These are phyloP conservation scores for Ophiocordyceps camponoti-floridani DNA, from an alignment of 2,329 filamentous ascomycete genomes.

Conservation along the genomic window DNA sequence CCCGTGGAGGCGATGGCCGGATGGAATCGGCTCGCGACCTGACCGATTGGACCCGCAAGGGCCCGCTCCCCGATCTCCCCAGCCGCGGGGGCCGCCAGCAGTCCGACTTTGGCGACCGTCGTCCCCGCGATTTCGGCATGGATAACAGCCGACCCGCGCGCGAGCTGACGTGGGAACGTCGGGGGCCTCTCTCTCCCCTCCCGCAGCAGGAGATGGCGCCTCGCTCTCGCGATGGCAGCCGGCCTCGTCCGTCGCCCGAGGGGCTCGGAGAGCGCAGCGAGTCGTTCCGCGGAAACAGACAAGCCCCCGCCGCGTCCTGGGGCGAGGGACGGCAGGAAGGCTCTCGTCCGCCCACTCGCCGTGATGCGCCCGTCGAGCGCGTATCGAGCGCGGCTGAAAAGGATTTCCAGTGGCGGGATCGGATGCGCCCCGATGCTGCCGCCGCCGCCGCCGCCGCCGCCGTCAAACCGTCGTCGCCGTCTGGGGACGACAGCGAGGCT, in stretches of 20 bases:
- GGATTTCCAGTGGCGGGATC: slow-evolving; percentile 82
- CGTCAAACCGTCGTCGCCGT: slow-evolving; percentile 39
- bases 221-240: slow-evolving; percentile 36
- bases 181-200: slow-evolving; percentile 68
- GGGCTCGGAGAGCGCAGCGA: slow-evolving; percentile 40
- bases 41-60: slow-evolving; percentile 83
- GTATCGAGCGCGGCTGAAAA: slow-evolving; percentile 75
- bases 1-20: slow-evolving; percentile 56
- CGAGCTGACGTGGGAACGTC: slow-evolving; percentile 83
- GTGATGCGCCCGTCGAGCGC: slow-evolving; percentile 47
- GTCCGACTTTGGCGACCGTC: slow-evolving; percentile 41
- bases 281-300: slow-evolving; percentile 40
- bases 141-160: slow-evolving; percentile 49
- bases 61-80: slow-evolving; percentile 63
- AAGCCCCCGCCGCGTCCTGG: slow-evolving; percentile 61
- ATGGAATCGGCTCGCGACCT: slow-evolving; percentile 58
- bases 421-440: slow-evolving; percentile 64
- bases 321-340: slow-evolving; percentile 60
- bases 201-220: slow-evolving; percentile 30
- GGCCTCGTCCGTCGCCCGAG: slow-evolving; percentile 25
- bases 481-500: slow-evolving; percentile 50
- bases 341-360: slow-evolving; percentile 54
- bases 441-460: slow-evolving; percentile 10
- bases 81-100: slow-evolving; percentile 26
- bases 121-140: slow-evolving; percentile 41